Evolutionary conservation across 2,329 filamentous ascomycete genomes (phyloP), one percentile per base, ranked within the genome.

Genomic region (Clonostachys sp.): DNA sequence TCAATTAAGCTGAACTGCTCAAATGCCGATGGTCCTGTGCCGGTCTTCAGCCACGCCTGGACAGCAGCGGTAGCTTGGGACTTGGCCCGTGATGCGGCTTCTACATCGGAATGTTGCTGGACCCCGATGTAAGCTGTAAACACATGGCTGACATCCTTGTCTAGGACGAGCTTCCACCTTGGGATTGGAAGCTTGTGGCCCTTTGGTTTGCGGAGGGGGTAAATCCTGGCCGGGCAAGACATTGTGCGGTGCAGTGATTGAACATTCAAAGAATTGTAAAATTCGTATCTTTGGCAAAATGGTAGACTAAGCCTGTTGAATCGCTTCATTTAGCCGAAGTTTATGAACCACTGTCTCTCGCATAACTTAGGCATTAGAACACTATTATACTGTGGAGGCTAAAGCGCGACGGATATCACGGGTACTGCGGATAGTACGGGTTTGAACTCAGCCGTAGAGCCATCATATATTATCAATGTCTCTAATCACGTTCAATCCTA

Each of bases 141-240:
- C 1, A 64, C 50, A 5, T 51, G 48, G 4, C 48, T 49, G 3
- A 53, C 45, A 5, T 47, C 51, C 8, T 44, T 12, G 6, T 45
- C 44, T 6, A 61, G 50, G 3, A 49, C 45, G 5, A 64, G 50
- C 17, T 60, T 55, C 57, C 58, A 64, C 40, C 61, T 52, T 4
- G 61, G 61, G n/a, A 64, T 51, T 0, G 61, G 61, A 1, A 55
- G 58, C 18, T 48, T 48, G 39, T 64, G 61, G 17, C 61, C 56
- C 8, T 55, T 45, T 2, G 61, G 61, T 45, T 57, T 58, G 6
- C 44, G 52, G 8, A 63, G 54, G 6, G 61, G 58, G 42, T 63
- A 61, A 7, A 48, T 54, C n/a, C 61, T 58, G 39, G 17, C 36
- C 9, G 36, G 36, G 17, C 36, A 39, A n/a, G 36, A 39, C 36